A percentile compares a stretch with the other conserved stretches of the same genome.
Evolutionary conservation across 257 asterid species (phyloP).

Genomic region (Nicotiana noctiflora): DNA sequence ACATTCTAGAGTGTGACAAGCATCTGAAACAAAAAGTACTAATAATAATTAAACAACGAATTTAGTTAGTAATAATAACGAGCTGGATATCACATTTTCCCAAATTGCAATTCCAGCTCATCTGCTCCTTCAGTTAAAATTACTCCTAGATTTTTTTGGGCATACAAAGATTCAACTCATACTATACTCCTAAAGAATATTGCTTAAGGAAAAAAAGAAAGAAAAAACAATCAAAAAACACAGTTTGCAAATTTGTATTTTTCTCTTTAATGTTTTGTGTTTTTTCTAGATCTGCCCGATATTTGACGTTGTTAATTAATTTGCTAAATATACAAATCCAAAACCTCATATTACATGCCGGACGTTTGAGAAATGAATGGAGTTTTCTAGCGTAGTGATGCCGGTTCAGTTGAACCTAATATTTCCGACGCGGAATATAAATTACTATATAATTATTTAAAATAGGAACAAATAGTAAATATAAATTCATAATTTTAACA

Average conservation of each 20-base stretch:
- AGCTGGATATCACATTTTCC: not conserved
- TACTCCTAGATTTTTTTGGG: not conserved
- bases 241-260: too few species aligned
- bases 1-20: not conserved
- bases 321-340: not conserved
- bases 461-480: too few species aligned
- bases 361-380: not conserved
- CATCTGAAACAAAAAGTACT: not conserved
- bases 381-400: not conserved
- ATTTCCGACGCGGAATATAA: too few species aligned
- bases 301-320: too few species aligned
- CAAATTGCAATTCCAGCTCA: conserved; percentile 10
- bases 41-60: not conserved
- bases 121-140: not conserved
- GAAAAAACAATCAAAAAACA: too few species aligned
- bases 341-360: too few species aligned
- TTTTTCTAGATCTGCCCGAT: too few species aligned
- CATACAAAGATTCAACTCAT: not conserved
- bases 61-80: not conserved
- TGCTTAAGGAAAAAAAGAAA: not conserved
- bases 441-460: too few species aligned
- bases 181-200: not conserved
- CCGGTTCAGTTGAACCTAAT: too few species aligned
- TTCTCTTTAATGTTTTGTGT: too few species aligned
- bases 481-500: too few species aligned